A percentile compares a stretch with the other conserved stretches of the same genome.
Conservation (phyloP, 73 alveolate genomes). For the Uronychia binucleata region DNA sequence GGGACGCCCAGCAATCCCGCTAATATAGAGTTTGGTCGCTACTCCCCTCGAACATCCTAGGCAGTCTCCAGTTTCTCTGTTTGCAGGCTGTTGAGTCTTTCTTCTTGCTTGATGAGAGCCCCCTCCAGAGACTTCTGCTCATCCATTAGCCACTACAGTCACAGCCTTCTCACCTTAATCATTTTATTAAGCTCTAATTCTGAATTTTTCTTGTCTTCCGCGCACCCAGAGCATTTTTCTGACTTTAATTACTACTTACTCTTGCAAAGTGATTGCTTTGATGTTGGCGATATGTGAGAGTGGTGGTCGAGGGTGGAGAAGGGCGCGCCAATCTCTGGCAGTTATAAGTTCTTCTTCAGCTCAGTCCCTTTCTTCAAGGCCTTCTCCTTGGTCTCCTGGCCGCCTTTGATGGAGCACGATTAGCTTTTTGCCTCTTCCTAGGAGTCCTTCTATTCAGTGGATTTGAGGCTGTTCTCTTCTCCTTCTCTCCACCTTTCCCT, state of each 20-base stretch:
- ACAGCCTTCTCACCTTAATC: not conserved
- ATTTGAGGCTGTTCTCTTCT: too few species aligned
- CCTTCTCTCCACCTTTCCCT: too few species aligned
- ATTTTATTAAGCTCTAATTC: not conserved
- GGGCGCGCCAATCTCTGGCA: not conserved
- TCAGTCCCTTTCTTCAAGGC: too few species aligned
- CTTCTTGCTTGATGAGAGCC: not conserved
- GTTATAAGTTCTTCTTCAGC: too few species aligned
- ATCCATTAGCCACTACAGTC: not conserved
- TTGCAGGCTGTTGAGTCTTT: not conserved
- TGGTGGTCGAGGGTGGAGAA: not conserved
- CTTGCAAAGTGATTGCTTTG: not conserved
- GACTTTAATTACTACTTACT: too few species aligned
- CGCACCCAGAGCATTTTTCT: not conserved
- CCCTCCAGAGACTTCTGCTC: not conserved
- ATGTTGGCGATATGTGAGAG: not conserved
- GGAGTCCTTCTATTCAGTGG: too few species aligned
- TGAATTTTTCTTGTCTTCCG: not conserved
- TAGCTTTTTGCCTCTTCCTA: too few species aligned
- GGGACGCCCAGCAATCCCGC: not conserved
- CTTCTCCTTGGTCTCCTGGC: too few species aligned
- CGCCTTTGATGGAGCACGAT: too few species aligned
- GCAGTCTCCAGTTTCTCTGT: not conserved
- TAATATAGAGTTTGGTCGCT: not conserved
- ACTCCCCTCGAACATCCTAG: not conserved